Conservation (phyloP, 345 rosid species). For the Pugionium cornutum region DNA sequence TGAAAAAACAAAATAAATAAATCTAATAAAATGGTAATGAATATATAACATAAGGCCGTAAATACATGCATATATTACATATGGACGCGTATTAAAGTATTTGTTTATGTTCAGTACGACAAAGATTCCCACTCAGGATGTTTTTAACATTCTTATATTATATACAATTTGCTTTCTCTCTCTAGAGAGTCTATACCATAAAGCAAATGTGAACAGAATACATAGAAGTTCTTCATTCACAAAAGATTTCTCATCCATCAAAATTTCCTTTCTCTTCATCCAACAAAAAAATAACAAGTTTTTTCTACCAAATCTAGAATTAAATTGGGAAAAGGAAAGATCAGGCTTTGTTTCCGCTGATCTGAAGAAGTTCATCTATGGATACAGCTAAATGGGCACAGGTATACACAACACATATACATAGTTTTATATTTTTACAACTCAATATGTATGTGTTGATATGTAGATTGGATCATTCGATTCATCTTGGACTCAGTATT, state of each 20-base stretch:
- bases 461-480: conserved; percentile 3
- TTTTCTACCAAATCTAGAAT: not conserved
- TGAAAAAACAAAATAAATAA: no score
- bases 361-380: conserved; percentile 60
- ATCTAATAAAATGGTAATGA: no score
- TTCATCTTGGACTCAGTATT: conserved; percentile 16
- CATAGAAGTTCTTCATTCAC: conserved; percentile 50
- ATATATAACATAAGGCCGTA: no score
- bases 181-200: conserved; percentile 32
- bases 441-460: conserved; percentile 23
- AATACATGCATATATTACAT: not conserved
- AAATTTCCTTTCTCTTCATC: conserved; percentile 46
- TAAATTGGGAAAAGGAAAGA: conserved; percentile 9
- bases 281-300: conserved; percentile 14
- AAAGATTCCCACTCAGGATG: conserved; percentile 52
- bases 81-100: conserved; percentile 33
- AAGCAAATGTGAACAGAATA: conserved; percentile 48
- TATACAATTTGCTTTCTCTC: conserved; percentile 38
- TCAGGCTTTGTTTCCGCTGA: conserved; percentile 35
- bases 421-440: not conserved
- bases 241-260: conserved; percentile 40
- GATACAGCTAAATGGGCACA: conserved; percentile 98
- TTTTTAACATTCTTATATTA: conserved; percentile 34
- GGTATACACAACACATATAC: conserved; percentile 52
- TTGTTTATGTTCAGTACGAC: conserved; percentile 38